phyloP scores from a whole-genome alignment of 352 stramenopile species.

The Phytopythium boreale region DNA sequence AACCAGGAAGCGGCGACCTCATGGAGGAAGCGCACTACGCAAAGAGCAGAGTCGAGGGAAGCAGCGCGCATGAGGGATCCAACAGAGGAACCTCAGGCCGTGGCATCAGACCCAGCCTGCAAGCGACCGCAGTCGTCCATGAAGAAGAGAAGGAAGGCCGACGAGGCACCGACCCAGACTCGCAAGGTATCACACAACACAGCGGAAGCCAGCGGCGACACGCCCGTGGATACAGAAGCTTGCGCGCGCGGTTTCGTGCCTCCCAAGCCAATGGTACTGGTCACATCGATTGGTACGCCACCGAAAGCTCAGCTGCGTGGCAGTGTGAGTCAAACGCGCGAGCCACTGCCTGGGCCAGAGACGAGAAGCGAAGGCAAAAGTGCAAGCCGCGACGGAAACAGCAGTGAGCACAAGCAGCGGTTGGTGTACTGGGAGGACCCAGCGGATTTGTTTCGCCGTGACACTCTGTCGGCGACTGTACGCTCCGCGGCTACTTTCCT shows the following conservation, averaged over 20 bases:
- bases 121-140: neutral
- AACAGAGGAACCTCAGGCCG: neutral
- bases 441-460: neutral
- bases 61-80: neutral
- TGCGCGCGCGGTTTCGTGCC: neutral
- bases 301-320: neutral
- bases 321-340: too few relatives aligned
- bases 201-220: neutral
- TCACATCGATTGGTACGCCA: neutral
- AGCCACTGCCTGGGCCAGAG: neutral
- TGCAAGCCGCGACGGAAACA: neutral
- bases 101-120: neutral
- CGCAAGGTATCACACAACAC: neutral
- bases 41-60: neutral
- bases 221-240: neutral
- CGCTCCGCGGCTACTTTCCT: neutral
- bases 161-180: neutral
- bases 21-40: too few relatives aligned
- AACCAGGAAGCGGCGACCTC: neutral
- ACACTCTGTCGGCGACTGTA: neutral
- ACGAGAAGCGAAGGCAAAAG: neutral
- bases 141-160: neutral
- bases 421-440: conserved; percentile 2
- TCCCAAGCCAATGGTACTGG: conserved; percentile 3
- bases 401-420: neutral